phyloP scores from a whole-genome alignment of 345 rosid species.

The Moricandia arvensis region DNA sequence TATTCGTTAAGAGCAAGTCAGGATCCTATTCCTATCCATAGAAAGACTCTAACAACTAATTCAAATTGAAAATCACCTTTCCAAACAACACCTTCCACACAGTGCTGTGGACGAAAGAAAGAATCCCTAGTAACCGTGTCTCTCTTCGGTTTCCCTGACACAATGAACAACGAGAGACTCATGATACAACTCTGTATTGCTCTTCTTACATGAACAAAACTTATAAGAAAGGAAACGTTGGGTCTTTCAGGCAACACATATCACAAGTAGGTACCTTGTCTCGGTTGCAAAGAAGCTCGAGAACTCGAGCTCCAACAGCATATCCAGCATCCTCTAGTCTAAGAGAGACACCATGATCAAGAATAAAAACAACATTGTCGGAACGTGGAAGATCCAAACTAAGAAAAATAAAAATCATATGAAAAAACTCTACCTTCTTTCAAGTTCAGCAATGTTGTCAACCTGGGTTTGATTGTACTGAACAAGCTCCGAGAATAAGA shows the following conservation, averaged over 20 bases:
- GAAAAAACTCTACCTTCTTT: slow-evolving; percentile 59
- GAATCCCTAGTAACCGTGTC: slow-evolving; percentile 82
- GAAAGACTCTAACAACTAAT: background rate
- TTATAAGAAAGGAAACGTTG: no score
- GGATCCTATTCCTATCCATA: background rate
- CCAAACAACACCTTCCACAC: slow-evolving; percentile 98
- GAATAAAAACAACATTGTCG: background rate
- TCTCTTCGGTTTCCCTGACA: slow-evolving; percentile 91
- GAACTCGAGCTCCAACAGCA: slow-evolving; percentile 86
- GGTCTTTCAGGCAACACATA: background rate
- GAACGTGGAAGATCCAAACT: background rate
- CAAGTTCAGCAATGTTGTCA: slow-evolving; percentile 92
- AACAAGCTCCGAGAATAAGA: slow-evolving; percentile 81
- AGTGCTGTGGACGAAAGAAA: slow-evolving; percentile 90
- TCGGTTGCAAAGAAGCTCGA: slow-evolving; percentile 86
- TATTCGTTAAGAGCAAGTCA: slow-evolving; percentile 18
- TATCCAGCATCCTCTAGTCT: slow-evolving; percentile 97
- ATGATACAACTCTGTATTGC: background rate
- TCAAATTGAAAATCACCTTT: slow-evolving; percentile 51
- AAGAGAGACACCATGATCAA: slow-evolving; percentile 15
- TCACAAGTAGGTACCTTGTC: slow-evolving; percentile 54
- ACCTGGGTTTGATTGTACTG: slow-evolving; percentile 93
- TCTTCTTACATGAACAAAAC: background rate
- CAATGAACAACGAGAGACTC: background rate
- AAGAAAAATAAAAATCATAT: background rate